Evolutionary conservation across 2,329 filamentous ascomycete genomes (phyloP), one percentile per base, ranked within the genome.

Genomic region (Fusarium domesticum): DNA sequence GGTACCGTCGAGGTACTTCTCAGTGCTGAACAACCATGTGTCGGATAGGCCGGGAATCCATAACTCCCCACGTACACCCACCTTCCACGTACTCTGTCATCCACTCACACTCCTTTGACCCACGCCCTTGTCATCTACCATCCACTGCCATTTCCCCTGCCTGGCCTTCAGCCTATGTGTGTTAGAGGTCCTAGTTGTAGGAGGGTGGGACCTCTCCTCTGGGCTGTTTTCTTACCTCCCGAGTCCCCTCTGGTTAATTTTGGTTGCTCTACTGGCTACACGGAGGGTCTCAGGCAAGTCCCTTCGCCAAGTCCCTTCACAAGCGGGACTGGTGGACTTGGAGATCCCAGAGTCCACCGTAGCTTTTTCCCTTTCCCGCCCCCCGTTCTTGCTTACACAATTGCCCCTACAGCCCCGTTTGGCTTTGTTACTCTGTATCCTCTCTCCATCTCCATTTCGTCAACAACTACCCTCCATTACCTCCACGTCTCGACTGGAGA

Each of bases 321-420:
- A 52, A 54, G 51, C 51, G 44, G 48, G 51, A 54, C 44, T 37
- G 45, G 45, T 51, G 35, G 45, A 39, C 28, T 40, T 37, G 34
- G 50, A 44, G 39, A 41, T 37, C 35, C 42, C 45, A 57, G 58
- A 58, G 55, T 57, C 57, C 57, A 60, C 57, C 53, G 58, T 59
- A 60, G 54, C 56, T 57, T 59, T 60, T 59, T 59, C 53, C 48
- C 48, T 49, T 48, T 52, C 50, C 48, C 50, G 57, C 52, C 54
- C 23, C 46, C 57, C 43, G 43, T 50, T 60, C 51, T 53, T 60
- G 57, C 58, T 60, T 60, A 60, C 57, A 60, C 58, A 60, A 60
- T 43, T 56, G 51, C 51, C 46, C 50, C 49, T 52, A 40, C 23
- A 28, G 23, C 23, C 23, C 23, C 23, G 23, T 28, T 28, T 28